phyloP scores from a whole-genome alignment of 2,329 filamentous ascomycete species.

The Diatrype stigma region DNA sequence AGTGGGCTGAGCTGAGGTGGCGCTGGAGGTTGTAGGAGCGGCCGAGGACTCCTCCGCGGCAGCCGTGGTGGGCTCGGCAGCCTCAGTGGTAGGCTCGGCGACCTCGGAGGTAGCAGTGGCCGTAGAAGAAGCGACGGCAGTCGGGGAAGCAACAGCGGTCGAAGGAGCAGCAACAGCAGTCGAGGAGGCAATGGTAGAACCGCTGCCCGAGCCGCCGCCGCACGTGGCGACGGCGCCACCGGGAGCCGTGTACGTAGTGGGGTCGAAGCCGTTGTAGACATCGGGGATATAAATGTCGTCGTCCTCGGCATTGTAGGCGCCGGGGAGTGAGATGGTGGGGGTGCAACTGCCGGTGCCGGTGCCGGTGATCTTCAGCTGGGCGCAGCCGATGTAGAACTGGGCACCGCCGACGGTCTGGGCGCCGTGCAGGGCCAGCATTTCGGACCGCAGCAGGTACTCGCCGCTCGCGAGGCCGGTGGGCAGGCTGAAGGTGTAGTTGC shows the following conservation, averaged over 20 bases:
- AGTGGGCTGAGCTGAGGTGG: neutral
- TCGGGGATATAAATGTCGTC: constrained; percentile 26
- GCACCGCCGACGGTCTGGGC: constrained; percentile 23
- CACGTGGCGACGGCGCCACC: constrained; percentile 18
- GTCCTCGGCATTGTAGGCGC: constrained; percentile 25
- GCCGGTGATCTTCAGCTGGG: constrained; percentile 27
- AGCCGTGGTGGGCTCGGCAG: neutral
- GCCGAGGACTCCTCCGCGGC: neutral
- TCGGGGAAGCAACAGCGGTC: too few species aligned
- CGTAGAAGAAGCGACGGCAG: neutral
- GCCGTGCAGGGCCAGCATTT: constrained; percentile 31
- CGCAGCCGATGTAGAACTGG: constrained; percentile 31
- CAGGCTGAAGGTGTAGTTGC: constrained; percentile 23
- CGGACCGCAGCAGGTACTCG: constrained; percentile 31
- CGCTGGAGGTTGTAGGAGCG: neutral
- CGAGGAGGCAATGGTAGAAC: too few species aligned
- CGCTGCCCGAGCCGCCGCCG: neutral
- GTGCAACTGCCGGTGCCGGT: constrained; percentile 23
- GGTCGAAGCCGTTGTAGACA: constrained; percentile 30
- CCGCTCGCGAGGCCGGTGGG: constrained; percentile 25
- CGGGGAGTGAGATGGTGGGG: constrained; percentile 27
- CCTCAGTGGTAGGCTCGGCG: neutral
- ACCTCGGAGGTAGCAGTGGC: neutral
- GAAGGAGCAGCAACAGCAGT: too few species aligned
- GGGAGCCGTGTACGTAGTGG: constrained; percentile 26